Conservation (phyloP, 352 stramenopile genomes). For the Pythium insidiosum region DNA sequence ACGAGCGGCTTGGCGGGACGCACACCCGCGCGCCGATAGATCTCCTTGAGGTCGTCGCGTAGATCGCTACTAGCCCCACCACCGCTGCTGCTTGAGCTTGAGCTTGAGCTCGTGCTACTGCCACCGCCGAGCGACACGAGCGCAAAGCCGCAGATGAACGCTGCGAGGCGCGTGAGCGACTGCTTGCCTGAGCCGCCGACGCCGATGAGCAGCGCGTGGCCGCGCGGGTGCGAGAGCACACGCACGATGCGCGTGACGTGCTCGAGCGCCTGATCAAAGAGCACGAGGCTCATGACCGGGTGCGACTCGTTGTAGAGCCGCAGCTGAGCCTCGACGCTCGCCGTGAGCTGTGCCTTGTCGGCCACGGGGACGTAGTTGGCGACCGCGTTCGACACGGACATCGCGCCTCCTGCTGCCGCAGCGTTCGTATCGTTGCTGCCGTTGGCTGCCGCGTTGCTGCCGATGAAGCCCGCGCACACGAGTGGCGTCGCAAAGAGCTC, state of each 20-base stretch:
- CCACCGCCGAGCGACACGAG: constrained; percentile 68
- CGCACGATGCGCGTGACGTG: constrained; percentile 85
- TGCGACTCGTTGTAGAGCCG: constrained; percentile 89
- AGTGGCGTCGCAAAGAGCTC: constrained; percentile 66
- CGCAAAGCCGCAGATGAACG: constrained; percentile 78
- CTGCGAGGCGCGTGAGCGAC: constrained; percentile 82
- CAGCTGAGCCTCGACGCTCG: constrained; percentile 55
- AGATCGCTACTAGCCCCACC: constrained; percentile 73
- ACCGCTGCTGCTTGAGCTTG: constrained; percentile 49
- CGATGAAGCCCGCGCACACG: constrained; percentile 66
- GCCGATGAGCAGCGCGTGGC: constrained; percentile 82
- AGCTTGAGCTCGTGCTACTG: too few relatives aligned
- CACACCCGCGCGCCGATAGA: constrained; percentile 83
- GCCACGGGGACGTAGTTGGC: constrained; percentile 35
- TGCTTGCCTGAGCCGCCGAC: constrained; percentile 87
- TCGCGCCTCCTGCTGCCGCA: background rate
- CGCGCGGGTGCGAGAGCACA: constrained; percentile 64
- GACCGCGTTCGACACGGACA: constrained; percentile 1
- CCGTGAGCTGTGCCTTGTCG: constrained; percentile 44
- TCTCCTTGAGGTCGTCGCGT: constrained; percentile 85
- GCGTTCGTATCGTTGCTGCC: background rate
- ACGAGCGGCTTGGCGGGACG: constrained; percentile 82
- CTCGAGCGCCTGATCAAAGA: constrained; percentile 89
- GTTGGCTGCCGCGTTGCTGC: background rate
- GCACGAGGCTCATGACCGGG: constrained; percentile 89